phyloP scores from a whole-genome alignment of 225 moss, liverwort and hornwort species.

The Marchantia paleacea region DNA sequence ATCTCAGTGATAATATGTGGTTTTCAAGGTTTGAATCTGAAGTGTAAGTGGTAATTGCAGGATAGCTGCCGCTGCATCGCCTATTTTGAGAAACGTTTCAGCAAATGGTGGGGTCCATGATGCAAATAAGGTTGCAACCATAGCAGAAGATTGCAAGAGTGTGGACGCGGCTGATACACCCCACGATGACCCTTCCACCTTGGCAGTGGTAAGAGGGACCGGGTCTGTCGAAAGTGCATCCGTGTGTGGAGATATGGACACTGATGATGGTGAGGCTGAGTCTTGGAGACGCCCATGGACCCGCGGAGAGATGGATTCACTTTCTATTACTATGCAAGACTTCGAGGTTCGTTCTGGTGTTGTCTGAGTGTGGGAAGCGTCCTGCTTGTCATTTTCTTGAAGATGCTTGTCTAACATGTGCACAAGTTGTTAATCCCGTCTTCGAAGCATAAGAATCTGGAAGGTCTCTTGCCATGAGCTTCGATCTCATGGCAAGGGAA shows the following conservation, averaged over 20 bases:
- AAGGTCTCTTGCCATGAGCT: too few relatives aligned
- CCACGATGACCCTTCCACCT: slow-evolving; percentile 54
- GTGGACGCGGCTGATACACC: slow-evolving; percentile 29
- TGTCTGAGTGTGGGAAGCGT: neutral
- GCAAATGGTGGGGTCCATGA: slow-evolving; percentile 21
- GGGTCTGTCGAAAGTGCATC: slow-evolving; percentile 50
- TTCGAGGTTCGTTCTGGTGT: slow-evolving; percentile 58
- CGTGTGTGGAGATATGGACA: slow-evolving; percentile 42
- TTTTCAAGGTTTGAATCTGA: neutral
- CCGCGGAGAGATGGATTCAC: slow-evolving; percentile 63
- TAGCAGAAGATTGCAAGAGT: slow-evolving; percentile 20
- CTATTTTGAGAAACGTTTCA: neutral
- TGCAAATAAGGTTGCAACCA: neutral
- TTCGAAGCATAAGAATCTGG: too few relatives aligned
- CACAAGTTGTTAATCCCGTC: neutral
- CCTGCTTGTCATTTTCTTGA: neutral
- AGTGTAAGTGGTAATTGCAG: slow-evolving; percentile 15
- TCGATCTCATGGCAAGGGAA: too few relatives aligned
- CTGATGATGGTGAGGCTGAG: slow-evolving; percentile 38
- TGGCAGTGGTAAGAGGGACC: slow-evolving; percentile 50
- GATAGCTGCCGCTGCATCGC: slow-evolving; percentile 1
- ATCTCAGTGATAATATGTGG: neutral
- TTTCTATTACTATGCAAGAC: slow-evolving; percentile 94
- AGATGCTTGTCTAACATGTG: neutral
- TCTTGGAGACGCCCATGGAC: slow-evolving; percentile 70